Evolutionary conservation across 331 rosid species (phyloP), one percentile per base, ranked within the genome.

Genomic region (Acacia concinna): DNA sequence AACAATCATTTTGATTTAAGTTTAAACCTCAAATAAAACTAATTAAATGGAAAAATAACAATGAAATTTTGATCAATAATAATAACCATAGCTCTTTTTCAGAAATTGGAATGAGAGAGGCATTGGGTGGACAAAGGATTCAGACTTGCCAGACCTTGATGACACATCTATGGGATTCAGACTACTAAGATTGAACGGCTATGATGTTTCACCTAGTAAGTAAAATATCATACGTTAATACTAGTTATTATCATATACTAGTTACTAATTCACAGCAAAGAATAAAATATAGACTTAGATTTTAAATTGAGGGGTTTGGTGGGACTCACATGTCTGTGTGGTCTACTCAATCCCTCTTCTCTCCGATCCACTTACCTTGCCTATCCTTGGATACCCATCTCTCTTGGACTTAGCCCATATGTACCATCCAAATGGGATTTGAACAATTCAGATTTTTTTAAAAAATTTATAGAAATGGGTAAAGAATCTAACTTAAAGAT

Each of bases 121-220:
- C 34, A 84, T 90, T 31, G 84, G 91, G 34, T 90, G 95, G 95
- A 89, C 92, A 9, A 85, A 90, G 69, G 75, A 87, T 59, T 81
- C 87, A 0, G 78, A 73, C 8, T 90, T 90, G 59, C 84, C 76
- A 1, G 95, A 90, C 31, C 81, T 90, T 20, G 95, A 90, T 40
- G 92, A 90, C 66, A 88, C 95, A 0, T 87, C 95, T 20, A 90
- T 90, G 95, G 95, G 85, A 59, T 90, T 90, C 27, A 85, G 91
- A 73, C 72, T 88, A 5, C 74, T 90, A 23, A 79, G 95, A 35
- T 30, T 87, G 77, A 87, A 85, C 68, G 92, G 95, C 14, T 81
- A 84, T 52, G 18, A 83, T 2, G 90, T 90, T 72, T 88, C 91
- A 37, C 68, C 95, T 2, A 89, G 95, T 90, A 79, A 46, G 68